Percentiles rank a stretch among this genome's conserved stretches.
phyloP scores from a whole-genome alignment of 768 basidiomycete genomes.

The Mycena chlorophos region DNA sequence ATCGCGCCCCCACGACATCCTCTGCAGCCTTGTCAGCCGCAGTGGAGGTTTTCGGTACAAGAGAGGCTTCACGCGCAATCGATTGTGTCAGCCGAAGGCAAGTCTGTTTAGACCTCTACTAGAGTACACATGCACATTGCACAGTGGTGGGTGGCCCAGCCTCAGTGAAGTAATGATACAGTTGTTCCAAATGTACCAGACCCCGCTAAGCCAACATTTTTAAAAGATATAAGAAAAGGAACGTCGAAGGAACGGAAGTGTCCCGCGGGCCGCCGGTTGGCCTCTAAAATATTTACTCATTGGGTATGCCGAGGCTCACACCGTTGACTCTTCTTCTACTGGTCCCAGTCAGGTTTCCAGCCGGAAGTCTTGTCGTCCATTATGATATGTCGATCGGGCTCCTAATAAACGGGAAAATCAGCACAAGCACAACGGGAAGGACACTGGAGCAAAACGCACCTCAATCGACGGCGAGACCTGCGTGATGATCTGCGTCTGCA shows the following conservation, averaged over 20 bases:
- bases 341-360: slow-evolving; percentile 14
- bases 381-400: neutral
- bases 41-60: too few relatives aligned
- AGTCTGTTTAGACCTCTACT: too few relatives aligned
- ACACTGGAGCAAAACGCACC: neutral
- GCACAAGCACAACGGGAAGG: neutral
- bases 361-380: slow-evolving; percentile 8
- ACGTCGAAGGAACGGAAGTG: neutral
- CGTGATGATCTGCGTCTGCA: slow-evolving; percentile 15
- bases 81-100: too few relatives aligned
- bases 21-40: too few relatives aligned
- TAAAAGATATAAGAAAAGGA: neutral
- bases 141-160: too few relatives aligned
- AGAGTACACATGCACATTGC: too few relatives aligned
- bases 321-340: neutral
- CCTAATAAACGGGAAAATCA: neutral
- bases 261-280: too few relatives aligned
- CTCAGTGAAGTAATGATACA: neutral
- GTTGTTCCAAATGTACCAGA: neutral
- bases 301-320: too few relatives aligned
- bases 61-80: too few relatives aligned
- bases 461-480: slow-evolving; percentile 18
- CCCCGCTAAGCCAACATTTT: neutral
- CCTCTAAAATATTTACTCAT: too few relatives aligned
- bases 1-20: too few relatives aligned